Conservation (phyloP, 139 green algal species). For the Zygnema cylindricum region DNA sequence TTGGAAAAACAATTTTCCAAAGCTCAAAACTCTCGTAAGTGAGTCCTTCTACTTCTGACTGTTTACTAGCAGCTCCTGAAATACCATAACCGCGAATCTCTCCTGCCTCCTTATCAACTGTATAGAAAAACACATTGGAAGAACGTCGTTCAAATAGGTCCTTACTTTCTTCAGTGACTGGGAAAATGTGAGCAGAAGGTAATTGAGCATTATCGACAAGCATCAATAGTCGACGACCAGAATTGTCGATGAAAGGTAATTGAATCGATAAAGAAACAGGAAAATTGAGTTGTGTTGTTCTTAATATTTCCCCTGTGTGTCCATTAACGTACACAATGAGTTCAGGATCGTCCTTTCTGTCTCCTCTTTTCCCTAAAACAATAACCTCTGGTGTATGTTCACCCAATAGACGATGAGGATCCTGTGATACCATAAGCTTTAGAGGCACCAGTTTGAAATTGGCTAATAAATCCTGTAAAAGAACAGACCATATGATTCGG, state of each 20-base stretch:
- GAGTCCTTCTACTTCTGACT: conserved; percentile 9
- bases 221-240: conserved; percentile 38
- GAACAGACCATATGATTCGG: conserved; percentile 76
- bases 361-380: neutral
- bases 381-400: conserved; percentile 18
- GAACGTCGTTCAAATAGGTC: conserved; percentile 23
- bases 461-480: conserved; percentile 13
- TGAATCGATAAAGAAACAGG: neutral
- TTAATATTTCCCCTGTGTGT: conserved; percentile 27
- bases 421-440: conserved; percentile 14
- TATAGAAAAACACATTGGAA: conserved; percentile 60
- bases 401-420: conserved; percentile 6
- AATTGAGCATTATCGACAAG: conserved; percentile 11
- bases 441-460: neutral
- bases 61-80: neutral
- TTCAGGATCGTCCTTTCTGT: neutral
- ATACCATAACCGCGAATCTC: conserved; percentile 48
- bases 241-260: conserved; percentile 22
- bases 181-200: conserved; percentile 8
- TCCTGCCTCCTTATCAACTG: conserved; percentile 47
- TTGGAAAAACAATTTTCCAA: conserved; percentile 52
- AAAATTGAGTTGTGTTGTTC: neutral
- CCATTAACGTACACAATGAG: conserved; percentile 23
- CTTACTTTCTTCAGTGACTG: conserved; percentile 12
- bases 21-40: conserved; percentile 53